phyloP scores from a whole-genome alignment of 257 asterid genomes.

The Solanum corneliomulleri region DNA sequence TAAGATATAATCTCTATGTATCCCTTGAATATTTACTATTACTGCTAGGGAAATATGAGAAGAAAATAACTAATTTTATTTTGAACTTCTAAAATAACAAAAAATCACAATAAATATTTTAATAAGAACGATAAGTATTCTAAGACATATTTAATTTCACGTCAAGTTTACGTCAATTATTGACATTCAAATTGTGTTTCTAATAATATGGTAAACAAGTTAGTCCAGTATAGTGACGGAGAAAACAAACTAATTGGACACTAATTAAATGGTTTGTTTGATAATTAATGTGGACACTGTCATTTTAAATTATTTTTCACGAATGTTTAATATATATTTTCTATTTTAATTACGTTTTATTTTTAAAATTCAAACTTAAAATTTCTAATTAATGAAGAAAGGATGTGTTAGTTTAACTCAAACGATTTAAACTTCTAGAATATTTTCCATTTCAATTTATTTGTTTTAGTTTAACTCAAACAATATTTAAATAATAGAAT shows the following conservation, averaged over 20 bases:
- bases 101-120: background rate
- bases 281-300: background rate
- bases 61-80: background rate
- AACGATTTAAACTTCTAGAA: too few relatives aligned
- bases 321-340: background rate
- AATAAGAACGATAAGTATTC: background rate
- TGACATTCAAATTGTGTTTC: background rate
- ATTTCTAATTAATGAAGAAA: too few relatives aligned
- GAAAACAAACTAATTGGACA: background rate
- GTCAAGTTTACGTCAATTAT: background rate
- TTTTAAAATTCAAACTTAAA: too few relatives aligned
- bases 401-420: too few relatives aligned
- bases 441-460: too few relatives aligned
- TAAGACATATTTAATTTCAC: background rate
- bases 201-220: background rate
- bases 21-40: background rate
- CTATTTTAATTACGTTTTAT: too few relatives aligned
- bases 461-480: too few relatives aligned
- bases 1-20: background rate
- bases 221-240: background rate
- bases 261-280: background rate
- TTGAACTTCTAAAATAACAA: background rate
- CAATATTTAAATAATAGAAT: too few relatives aligned
- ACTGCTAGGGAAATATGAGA: background rate
- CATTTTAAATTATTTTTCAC: background rate